Conservation (phyloP, 176 grass and related monocot genomes). For the Elymus sibiricus region DNA sequence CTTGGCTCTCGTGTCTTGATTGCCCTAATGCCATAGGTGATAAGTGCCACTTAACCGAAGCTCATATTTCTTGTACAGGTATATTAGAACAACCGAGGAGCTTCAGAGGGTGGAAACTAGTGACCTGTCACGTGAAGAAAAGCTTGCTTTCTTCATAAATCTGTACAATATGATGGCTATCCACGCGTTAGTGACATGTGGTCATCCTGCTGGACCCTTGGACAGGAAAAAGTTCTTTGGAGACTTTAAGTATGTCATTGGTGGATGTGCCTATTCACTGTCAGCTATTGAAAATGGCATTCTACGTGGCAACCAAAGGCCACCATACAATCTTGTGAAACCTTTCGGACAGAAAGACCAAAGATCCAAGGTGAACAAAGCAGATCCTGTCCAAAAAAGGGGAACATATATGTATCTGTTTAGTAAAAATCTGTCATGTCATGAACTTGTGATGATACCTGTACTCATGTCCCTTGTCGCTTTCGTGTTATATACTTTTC, state of each 20-base stretch:
- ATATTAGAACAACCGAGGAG: slow-evolving; percentile 86
- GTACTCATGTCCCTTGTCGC: neutral
- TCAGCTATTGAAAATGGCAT: slow-evolving; percentile 95
- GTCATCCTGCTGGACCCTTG: slow-evolving; percentile 65
- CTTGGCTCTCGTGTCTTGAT: neutral
- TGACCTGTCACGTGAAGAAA: slow-evolving; percentile 81
- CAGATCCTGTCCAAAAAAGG: slow-evolving; percentile 19
- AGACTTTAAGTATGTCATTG: slow-evolving; percentile 98
- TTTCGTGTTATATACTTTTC: neutral
- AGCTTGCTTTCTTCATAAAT: slow-evolving; percentile 94
- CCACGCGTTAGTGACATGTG: slow-evolving; percentile 76
- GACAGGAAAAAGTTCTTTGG: slow-evolving; percentile 88
- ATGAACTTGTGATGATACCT: neutral
- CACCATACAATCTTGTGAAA: slow-evolving; percentile 83
- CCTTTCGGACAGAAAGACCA: slow-evolving; percentile 80
- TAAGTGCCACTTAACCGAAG: neutral
- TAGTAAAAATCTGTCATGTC: neutral
- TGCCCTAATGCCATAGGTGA: neutral
- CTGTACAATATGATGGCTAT: slow-evolving; percentile 96
- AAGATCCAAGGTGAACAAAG: slow-evolving; percentile 66
- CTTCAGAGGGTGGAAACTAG: slow-evolving; percentile 79
- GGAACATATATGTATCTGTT: slow-evolving; percentile 15
- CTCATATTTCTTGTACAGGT: slow-evolving; percentile 47
- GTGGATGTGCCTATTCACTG: slow-evolving; percentile 81
- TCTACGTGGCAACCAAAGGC: slow-evolving; percentile 80